These are phyloP conservation scores for Castanea sativa DNA, from an alignment of 306 rosid genomes.

Conservation along the genomic window DNA sequence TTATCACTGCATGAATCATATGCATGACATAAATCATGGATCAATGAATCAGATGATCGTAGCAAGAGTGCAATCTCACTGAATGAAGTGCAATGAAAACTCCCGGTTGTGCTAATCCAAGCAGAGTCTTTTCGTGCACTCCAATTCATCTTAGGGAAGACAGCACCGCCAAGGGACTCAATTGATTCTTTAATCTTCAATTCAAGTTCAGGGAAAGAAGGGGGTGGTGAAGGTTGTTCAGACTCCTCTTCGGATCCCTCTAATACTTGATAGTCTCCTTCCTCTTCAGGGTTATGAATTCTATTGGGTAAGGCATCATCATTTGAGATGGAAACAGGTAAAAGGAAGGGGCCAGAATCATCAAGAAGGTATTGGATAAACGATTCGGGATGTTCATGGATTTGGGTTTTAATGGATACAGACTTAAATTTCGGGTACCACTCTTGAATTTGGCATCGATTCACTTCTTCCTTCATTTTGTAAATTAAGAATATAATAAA, in stretches of 20 bases:
- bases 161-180: slow-evolving; percentile 62
- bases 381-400: slow-evolving; percentile 66
- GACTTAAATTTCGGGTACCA: slow-evolving; percentile 75
- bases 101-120: slow-evolving; percentile 66
- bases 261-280: slow-evolving; percentile 60
- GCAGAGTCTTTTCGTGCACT: slow-evolving; percentile 86
- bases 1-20: slow-evolving; percentile 67
- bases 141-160: slow-evolving; percentile 87
- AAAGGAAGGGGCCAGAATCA: slow-evolving; percentile 61
- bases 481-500: no score
- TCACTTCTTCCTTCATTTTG: slow-evolving; percentile 60
- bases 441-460: slow-evolving; percentile 70
- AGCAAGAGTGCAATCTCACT: slow-evolving; percentile 73
- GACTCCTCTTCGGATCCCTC: slow-evolving; percentile 67
- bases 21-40: slow-evolving; percentile 78
- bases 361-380: slow-evolving; percentile 67
- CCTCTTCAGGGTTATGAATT: slow-evolving; percentile 54
- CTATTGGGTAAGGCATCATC: slow-evolving; percentile 83
- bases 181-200: slow-evolving; percentile 61
- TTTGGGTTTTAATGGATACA: slow-evolving; percentile 54
- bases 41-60: slow-evolving; percentile 70
- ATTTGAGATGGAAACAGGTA: slow-evolving; percentile 65
- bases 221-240: slow-evolving; percentile 44
- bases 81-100: slow-evolving; percentile 56
- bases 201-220: slow-evolving; percentile 80